Conservation (phyloP, 2,329 filamentous ascomycete genomes). For the Alternaria infectoria region DNA sequence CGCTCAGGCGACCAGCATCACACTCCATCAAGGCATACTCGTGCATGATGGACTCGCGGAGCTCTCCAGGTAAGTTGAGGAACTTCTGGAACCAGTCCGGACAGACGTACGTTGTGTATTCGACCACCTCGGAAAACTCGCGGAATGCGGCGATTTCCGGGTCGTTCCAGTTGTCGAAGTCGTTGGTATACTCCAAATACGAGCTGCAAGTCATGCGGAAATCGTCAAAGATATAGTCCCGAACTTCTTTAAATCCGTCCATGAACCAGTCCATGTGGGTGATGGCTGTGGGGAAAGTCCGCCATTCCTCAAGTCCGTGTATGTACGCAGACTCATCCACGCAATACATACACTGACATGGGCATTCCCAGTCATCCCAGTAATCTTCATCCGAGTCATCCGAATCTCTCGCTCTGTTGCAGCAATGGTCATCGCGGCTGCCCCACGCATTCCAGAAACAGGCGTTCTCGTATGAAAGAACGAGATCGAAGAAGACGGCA, state of each 20-base stretch:
- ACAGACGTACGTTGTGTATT: not conserved
- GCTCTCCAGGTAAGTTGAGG: not conserved
- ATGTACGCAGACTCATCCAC: not conserved
- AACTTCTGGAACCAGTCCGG: not conserved
- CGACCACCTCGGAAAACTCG: not conserved
- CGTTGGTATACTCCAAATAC: not conserved
- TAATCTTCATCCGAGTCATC: too few relatives aligned
- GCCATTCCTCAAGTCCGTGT: not conserved
- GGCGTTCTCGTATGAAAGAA: not conserved
- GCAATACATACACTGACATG: not conserved
- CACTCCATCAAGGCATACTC: not conserved
- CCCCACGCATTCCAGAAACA: not conserved
- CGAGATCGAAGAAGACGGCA: not conserved
- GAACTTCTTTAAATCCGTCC: accelerated
- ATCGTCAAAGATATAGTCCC: not conserved
- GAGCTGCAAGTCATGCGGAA: accelerated
- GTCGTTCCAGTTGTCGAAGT: not conserved
- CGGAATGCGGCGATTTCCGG: not conserved
- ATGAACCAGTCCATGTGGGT: not conserved
- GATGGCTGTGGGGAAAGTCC: not conserved
- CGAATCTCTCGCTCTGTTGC: too few relatives aligned
- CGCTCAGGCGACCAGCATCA: not conserved
- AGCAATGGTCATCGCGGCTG: not conserved
- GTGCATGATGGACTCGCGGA: not conserved
- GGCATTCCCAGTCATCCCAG: too few relatives aligned